A percentile compares a stretch with the other conserved stretches of the same genome.
Evolutionary conservation across 2,329 filamentous ascomycete genomes (phyloP).

Genomic region (Chrysoporthe cubensis): DNA sequence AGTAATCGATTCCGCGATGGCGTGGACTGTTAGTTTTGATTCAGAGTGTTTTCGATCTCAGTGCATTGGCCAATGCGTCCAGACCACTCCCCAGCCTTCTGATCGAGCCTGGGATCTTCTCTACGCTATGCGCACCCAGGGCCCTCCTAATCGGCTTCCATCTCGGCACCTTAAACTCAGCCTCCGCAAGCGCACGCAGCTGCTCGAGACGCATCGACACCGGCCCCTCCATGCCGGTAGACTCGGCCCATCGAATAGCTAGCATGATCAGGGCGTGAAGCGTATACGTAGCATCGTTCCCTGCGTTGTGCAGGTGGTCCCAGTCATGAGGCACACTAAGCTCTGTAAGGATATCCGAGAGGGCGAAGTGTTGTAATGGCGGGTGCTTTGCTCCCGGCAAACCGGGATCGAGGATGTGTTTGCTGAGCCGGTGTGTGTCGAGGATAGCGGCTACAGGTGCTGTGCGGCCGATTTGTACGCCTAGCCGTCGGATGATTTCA

Average conservation of each 20-base stretch:
- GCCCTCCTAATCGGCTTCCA: conserved; percentile 15
- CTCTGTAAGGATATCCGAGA: conserved; percentile 15
- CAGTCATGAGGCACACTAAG: conserved; percentile 8
- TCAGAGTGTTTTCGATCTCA: not conserved
- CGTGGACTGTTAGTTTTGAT: too few species aligned
- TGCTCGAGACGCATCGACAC: not conserved
- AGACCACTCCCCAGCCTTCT: conserved; percentile 6
- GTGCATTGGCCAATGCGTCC: not conserved
- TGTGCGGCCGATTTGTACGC: not conserved
- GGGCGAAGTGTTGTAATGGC: conserved; percentile 2
- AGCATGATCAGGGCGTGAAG: conserved; percentile 14
- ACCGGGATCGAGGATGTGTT: conserved; percentile 12
- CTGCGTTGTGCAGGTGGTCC: conserved; percentile 14
- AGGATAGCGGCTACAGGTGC: conserved; percentile 9
- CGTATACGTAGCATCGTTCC: conserved; percentile 17
- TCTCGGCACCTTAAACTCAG: conserved; percentile 6
- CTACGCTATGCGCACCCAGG: conserved; percentile 5
- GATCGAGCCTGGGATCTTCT: not conserved
- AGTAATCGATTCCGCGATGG: too few species aligned
- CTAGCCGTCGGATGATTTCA: conserved; percentile 12
- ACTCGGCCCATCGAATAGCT: conserved; percentile 9
- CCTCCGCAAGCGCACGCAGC: conserved; percentile 15
- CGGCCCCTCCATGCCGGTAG: not conserved
- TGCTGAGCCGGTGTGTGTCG: conserved; percentile 16
- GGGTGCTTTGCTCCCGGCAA: not conserved